A percentile compares a stretch with the other conserved stretches of the same genome.
Conservation (phyloP, 2,329 filamentous ascomycete species). For the Claviceps capensis region DNA sequence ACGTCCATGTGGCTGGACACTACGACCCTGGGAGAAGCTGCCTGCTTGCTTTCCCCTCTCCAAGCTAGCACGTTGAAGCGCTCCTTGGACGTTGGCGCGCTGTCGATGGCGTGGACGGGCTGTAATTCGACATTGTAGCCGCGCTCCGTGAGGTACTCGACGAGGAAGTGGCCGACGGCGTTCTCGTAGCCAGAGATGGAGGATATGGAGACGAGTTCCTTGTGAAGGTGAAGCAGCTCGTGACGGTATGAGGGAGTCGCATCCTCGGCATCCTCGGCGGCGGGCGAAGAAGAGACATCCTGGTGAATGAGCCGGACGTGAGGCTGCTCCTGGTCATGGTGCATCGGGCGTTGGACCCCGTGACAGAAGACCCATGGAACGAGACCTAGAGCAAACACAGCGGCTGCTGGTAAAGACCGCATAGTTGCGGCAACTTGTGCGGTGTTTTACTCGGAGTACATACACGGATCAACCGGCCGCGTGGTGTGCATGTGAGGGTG, state of each 20-base stretch:
- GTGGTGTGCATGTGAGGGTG: too few species aligned
- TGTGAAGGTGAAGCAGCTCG: conserved; percentile 57
- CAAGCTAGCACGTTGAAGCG: conserved; percentile 67
- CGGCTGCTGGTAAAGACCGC: conserved; percentile 2
- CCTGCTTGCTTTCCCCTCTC: conserved; percentile 27
- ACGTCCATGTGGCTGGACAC: conserved; percentile 73
- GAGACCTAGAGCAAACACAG: conserved; percentile 4
- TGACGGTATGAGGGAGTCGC: conserved; percentile 25
- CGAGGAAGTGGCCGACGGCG: conserved; percentile 53
- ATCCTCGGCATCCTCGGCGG: conserved; percentile 1
- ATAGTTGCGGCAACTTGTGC: not conserved
- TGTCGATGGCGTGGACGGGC: conserved; percentile 19
- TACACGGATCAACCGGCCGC: not conserved
- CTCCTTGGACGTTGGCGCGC: conserved; percentile 14
- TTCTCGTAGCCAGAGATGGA: conserved; percentile 60
- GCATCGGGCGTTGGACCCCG: conserved; percentile 5
- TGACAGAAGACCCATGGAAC: conserved; percentile 5
- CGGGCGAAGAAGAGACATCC: not conserved
- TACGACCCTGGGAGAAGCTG: conserved; percentile 44
- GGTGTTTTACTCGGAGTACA: not conserved
- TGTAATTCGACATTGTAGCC: conserved; percentile 32
- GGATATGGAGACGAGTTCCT: conserved; percentile 57
- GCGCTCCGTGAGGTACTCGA: conserved; percentile 43
- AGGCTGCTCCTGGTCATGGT: not conserved
- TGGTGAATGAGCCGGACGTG: not conserved